Evolutionary conservation across 1,284 basidiomycete species (phyloP), one percentile per base, ranked within the genome.

Genomic region (Prillingera fragicola): DNA sequence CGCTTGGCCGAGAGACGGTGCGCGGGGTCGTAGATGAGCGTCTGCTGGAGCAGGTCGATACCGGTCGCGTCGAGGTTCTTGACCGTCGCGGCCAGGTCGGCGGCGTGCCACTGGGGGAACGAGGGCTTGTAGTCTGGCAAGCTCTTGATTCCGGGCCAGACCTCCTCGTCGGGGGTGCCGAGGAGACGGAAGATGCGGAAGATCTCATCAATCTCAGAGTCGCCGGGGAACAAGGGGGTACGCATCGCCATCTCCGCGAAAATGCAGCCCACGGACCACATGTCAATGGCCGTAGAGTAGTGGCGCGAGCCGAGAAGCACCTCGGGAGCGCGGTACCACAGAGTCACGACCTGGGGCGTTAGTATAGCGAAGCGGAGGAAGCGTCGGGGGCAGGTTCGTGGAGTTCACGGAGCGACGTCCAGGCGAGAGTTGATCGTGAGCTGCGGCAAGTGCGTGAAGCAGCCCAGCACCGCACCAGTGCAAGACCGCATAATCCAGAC

Each of bases 321-420:
- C 65, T 99, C 95, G 1, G 95, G 95, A 0, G 95, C 94, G 44
- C 95, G 87, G 72, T 99, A 99, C 95, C 95, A 99, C 12, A 99
- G 76, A 5, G 95, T 99, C 23, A 99, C 95, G 48, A 94, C 89
- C 88, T 91, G 52, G 8, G 22, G 26, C 17, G 41, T 55, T 15
- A 45, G 24, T 22, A 41, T 3, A 6, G 9, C 21, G 21, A n/a
- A 39, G 19, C 4, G 17, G 24, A 26, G 5, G 23, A 27, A 14
- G 18, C 25, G n/a, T 28, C 17, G 15, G 12, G n/a, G n/a, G n/a
- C n/a, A n/a, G n/a, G n/a, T n/a, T n/a, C n/a, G n/a, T n/a, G n/a
- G n/a, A n/a, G n/a, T n/a, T n/a, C n/a, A n/a, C n/a, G n/a, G n/a
- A n/a, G n/a, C n/a, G n/a, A n/a, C n/a, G n/a, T n/a, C n/a, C n/a